Percentiles rank a stretch among this genome's conserved stretches.
Conservation (phyloP, 2,329 filamentous ascomycete species). For the Rutstroemia sp. region DNA sequence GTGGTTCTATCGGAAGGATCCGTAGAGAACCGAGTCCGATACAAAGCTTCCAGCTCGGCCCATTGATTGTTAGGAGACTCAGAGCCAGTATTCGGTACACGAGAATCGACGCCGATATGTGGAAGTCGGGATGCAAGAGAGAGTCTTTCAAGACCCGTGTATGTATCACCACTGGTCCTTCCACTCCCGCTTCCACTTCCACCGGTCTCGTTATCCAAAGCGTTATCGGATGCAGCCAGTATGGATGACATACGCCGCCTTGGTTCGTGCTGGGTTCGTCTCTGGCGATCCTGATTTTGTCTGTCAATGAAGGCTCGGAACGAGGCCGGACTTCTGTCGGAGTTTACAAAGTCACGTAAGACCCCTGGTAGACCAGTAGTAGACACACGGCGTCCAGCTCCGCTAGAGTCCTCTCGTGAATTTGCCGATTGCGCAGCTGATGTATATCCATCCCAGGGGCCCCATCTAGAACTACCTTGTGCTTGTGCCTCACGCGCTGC, state of each 20-base stretch:
- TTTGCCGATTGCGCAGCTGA: constrained; percentile 4
- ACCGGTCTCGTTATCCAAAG: constrained; percentile 14
- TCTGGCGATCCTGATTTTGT: constrained; percentile 29
- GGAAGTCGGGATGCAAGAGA: constrained; percentile 22
- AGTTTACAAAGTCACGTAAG: constrained; percentile 27
- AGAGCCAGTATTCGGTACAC: constrained; percentile 23
- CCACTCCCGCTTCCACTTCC: background rate
- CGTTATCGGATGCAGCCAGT: constrained; percentile 20
- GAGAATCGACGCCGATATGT: constrained; percentile 22
- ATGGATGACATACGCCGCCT: constrained; percentile 23
- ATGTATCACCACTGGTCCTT: constrained; percentile 19
- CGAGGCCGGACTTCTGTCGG: constrained; percentile 24
- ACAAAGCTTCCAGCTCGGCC: constrained; percentile 38
- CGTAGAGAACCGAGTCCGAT: constrained; percentile 29
- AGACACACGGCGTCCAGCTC: constrained; percentile 17
- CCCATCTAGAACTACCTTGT: constrained; percentile 15
- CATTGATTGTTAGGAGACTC: constrained; percentile 30
- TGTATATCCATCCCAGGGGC: constrained; percentile 13
- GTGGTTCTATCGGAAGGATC: constrained; percentile 20
- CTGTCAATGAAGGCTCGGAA: constrained; percentile 29
- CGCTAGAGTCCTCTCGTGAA: constrained; percentile 10
- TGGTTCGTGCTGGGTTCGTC: constrained; percentile 20
- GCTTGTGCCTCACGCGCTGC: constrained; percentile 18
- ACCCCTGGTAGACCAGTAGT: constrained; percentile 21
- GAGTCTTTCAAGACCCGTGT: constrained; percentile 21